Conservation (phyloP, 768 basidiomycete genomes). For the Vishniacozyma victoriae region DNA sequence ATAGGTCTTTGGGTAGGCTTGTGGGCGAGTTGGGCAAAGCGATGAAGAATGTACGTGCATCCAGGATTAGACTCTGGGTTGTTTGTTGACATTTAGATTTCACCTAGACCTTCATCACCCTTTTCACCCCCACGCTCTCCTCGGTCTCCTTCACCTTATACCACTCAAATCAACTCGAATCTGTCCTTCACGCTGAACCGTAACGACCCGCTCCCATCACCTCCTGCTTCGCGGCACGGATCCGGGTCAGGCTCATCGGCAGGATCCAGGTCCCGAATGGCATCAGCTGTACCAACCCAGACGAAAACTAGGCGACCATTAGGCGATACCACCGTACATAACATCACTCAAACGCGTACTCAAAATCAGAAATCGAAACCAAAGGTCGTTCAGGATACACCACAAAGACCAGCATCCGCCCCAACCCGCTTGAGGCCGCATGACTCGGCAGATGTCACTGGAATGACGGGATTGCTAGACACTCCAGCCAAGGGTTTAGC, state of each 20-base stretch:
- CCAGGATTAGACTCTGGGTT: not conserved
- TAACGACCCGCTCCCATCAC: conserved; percentile 26
- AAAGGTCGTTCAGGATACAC: conserved; percentile 4
- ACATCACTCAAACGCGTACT: conserved; percentile 8
- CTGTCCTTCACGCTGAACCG: conserved; percentile 32
- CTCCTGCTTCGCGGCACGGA: conserved; percentile 19
- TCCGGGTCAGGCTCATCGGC: conserved; percentile 15
- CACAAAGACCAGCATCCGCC: conserved; percentile 4
- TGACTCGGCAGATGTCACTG: conserved; percentile 35
- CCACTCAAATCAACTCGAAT: conserved; percentile 11
- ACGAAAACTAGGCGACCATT: conserved; percentile 12
- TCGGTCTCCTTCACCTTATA: conserved; percentile 33
- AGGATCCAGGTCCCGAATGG: too few relatives aligned
- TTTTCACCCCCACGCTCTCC: conserved; percentile 38
- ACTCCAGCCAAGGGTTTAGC: conserved; percentile 42
- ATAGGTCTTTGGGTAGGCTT: conserved; percentile 39
- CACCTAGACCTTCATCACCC: conserved; percentile 32
- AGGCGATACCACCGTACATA: conserved; percentile 25
- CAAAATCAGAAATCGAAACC: not conserved
- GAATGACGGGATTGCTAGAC: conserved; percentile 41
- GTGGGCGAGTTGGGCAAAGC: conserved; percentile 40
- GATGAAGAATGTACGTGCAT: conserved; percentile 27
- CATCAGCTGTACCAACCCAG: too few relatives aligned
- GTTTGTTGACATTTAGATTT: conserved; percentile 2
- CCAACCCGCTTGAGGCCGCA: conserved; percentile 21